A percentile compares a stretch with the other conserved stretches of the same genome.
phyloP scores from a whole-genome alignment of 140 eudicot genomes.

The Stevia rebaudiana region DNA sequence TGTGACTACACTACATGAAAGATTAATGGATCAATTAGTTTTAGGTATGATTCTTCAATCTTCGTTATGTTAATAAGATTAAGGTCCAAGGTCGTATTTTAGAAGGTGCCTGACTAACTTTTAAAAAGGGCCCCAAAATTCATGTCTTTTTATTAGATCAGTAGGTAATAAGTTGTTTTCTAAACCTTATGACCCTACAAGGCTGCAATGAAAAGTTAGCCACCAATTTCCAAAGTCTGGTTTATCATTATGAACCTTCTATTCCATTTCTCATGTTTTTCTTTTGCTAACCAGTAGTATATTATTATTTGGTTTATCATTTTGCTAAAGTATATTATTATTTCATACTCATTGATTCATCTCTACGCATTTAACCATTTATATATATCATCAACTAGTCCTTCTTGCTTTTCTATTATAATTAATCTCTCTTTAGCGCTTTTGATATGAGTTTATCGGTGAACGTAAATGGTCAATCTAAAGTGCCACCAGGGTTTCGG shows the following conservation, averaged over 20 bases:
- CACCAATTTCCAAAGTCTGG: conserved; percentile 33
- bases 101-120: conserved; percentile 25
- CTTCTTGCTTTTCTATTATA: conserved; percentile 14
- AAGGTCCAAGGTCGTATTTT: conserved; percentile 24
- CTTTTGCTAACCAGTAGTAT: no score
- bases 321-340: conserved; percentile 16
- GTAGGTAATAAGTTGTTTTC: conserved; percentile 44
- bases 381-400: conserved; percentile 22
- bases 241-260: conserved; percentile 35
- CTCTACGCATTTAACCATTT: conserved; percentile 9
- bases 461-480: conserved; percentile 55
- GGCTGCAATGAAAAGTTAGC: conserved; percentile 16
- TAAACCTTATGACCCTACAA: conserved; percentile 29
- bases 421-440: neutral
- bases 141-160: conserved; percentile 17
- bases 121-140: conserved; percentile 20
- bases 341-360: conserved; percentile 13
- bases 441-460: conserved; percentile 44
- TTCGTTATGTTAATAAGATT: neutral
- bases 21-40: neutral
- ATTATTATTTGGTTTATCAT: no score
- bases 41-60: neutral
- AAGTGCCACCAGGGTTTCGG: conserved; percentile 66
- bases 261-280: conserved; percentile 31
- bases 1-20: neutral